These are phyloP conservation scores for Trichophyton equinum DNA, from an alignment of 2,329 filamentous ascomycete species.

Conservation along the genomic window DNA sequence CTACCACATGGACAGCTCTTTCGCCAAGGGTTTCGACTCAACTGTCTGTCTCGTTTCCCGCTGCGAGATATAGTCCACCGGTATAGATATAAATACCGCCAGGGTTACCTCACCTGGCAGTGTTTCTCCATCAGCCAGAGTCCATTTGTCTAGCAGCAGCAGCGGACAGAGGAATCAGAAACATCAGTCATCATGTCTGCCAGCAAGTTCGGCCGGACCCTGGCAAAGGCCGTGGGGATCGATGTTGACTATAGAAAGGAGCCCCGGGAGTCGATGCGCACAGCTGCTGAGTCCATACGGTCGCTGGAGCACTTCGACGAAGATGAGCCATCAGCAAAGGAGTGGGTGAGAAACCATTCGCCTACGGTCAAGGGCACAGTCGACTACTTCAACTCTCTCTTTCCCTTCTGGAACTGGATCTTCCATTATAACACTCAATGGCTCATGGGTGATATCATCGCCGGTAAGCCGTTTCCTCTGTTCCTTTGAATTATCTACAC, in stretches of 20 bases:
- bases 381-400: slow-evolving; percentile 22
- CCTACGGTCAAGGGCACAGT: slow-evolving; percentile 7
- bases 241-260: slow-evolving; percentile 11
- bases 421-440: slow-evolving; percentile 40
- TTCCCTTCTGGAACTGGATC: slow-evolving; percentile 41
- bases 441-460: slow-evolving; percentile 38
- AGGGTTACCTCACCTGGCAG: neutral
- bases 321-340: slow-evolving; percentile 11
- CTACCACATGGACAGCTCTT: neutral
- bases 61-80: neutral
- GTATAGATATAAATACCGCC: slow-evolving; percentile 2
- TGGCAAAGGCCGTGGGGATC: slow-evolving; percentile 9
- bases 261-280: slow-evolving; percentile 9
- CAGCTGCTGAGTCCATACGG: slow-evolving; percentile 10
- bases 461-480: slow-evolving; percentile 14
- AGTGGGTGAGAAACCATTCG: slow-evolving; percentile 10
- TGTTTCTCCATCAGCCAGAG: neutral
- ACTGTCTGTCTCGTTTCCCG: neutral
- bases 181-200: slow-evolving; percentile 5
- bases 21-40: neutral
- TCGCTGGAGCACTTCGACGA: slow-evolving; percentile 17
- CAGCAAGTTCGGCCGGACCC: slow-evolving; percentile 5
- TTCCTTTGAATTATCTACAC: neutral
- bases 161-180: neutral
- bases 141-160: neutral